Evolutionary conservation across 2,329 filamentous ascomycete species (phyloP).

Genomic region (Purpureocillium lavendulum): DNA sequence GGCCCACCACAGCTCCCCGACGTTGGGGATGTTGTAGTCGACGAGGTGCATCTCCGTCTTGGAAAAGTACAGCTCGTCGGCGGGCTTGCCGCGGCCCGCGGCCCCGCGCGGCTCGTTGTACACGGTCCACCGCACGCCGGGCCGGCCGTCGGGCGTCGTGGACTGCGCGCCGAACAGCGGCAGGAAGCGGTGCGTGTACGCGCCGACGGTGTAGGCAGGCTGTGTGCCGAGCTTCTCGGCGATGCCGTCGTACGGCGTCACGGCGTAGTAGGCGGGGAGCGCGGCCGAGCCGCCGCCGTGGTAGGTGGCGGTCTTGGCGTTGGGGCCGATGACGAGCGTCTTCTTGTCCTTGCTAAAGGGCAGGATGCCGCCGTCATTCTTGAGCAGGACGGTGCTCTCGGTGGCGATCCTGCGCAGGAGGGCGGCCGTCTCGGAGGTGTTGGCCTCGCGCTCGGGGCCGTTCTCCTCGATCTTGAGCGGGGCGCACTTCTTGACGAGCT

Average conservation of each 20-base stretch:
- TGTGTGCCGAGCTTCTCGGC: constrained; percentile 36
- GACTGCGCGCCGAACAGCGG: constrained; percentile 47
- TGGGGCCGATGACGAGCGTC: constrained; percentile 48
- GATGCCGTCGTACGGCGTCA: constrained; percentile 67
- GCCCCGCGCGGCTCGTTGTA: constrained; percentile 50
- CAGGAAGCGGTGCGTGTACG: constrained; percentile 56
- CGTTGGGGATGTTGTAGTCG: constrained; percentile 43
- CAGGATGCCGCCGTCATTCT: constrained; percentile 58
- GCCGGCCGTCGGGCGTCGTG: constrained; percentile 41
- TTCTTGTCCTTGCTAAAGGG: constrained; percentile 57
- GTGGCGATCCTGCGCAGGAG: constrained; percentile 58
- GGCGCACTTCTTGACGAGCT: constrained; percentile 49
- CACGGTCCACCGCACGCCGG: constrained; percentile 53
- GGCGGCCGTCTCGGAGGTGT: constrained; percentile 54
- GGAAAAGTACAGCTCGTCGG: constrained; percentile 40
- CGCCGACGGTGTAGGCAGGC: constrained; percentile 48
- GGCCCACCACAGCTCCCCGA: constrained; percentile 49
- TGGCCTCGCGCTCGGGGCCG: constrained; percentile 41
- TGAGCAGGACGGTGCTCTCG: constrained; percentile 64
- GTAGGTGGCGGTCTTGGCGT: constrained; percentile 47
- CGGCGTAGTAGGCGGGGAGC: constrained; percentile 53
- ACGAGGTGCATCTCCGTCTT: constrained; percentile 42
- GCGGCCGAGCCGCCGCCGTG: constrained; percentile 60
- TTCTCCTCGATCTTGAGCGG: constrained; percentile 45
- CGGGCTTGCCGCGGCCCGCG: constrained; percentile 31